phyloP scores from a whole-genome alignment of 139 green algal species.

The Chlamydomonas sphaeroides region DNA sequence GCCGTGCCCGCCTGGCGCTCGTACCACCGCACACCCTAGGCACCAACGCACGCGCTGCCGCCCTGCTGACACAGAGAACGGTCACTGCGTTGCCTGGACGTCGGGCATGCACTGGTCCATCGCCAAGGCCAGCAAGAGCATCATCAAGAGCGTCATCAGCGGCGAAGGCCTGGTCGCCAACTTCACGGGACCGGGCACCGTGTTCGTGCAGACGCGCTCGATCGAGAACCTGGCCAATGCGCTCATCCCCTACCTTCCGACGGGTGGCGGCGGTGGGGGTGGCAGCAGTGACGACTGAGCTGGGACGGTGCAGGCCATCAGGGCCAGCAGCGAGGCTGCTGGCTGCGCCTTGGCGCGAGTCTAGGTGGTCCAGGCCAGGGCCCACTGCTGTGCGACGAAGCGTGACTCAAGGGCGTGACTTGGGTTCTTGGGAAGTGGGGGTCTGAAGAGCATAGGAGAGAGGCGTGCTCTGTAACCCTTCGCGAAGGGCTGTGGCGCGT shows the following conservation, averaged over 20 bases:
- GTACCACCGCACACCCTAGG: neutral
- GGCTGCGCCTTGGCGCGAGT: too few relatives aligned
- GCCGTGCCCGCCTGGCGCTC: neutral
- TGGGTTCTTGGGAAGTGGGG: too few relatives aligned
- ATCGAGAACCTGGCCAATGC: conserved; percentile 33
- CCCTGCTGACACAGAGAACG: too few relatives aligned
- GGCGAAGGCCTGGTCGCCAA: conserved; percentile 46
- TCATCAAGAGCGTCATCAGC: conserved; percentile 32
- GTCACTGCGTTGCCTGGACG: conserved; percentile 55
- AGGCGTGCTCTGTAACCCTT: too few relatives aligned
- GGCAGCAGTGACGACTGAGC: conserved; percentile 5
- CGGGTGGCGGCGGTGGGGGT: conserved; percentile 8
- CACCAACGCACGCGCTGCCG: too few relatives aligned
- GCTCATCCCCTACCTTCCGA: conserved; percentile 40
- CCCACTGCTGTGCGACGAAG: too few relatives aligned
- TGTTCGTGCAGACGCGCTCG: conserved; percentile 56
- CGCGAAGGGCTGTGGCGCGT: too few relatives aligned
- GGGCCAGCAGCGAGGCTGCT: too few relatives aligned
- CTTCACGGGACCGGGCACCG: conserved; percentile 48
- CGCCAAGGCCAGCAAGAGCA: conserved; percentile 22
- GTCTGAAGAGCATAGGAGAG: too few relatives aligned
- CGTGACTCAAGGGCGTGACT: too few relatives aligned
- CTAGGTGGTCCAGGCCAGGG: too few relatives aligned
- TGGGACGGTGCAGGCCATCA: neutral
- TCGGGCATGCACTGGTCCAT: conserved; percentile 48